Evolutionary conservation across 306 rosid genomes (phyloP).

Genomic region (Vigna mungo): DNA sequence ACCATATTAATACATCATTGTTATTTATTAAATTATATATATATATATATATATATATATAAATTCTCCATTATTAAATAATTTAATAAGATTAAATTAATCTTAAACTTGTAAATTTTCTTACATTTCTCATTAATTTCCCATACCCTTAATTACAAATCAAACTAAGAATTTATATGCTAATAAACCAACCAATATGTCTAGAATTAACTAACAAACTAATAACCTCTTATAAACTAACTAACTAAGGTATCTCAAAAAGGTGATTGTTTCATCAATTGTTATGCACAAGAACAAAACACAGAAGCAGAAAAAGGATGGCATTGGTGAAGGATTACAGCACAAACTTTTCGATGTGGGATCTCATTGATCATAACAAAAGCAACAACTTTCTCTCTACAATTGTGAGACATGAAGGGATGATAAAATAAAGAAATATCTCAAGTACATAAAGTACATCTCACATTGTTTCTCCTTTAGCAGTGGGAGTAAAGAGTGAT

Average conservation of each 20-base stretch:
- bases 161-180: too few relatives aligned
- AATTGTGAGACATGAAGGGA: constrained; percentile 16
- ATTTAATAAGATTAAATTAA: too few relatives aligned
- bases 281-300: not conserved
- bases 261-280: not conserved
- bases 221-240: too few relatives aligned
- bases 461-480: constrained; percentile 49
- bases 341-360: not conserved
- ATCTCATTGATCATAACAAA: constrained; percentile 7
- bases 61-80: too few relatives aligned
- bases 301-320: constrained; percentile 9
- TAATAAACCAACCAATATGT: too few relatives aligned
- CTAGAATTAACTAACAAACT: too few relatives aligned
- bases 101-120: too few relatives aligned
- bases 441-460: not conserved
- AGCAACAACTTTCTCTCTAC: not conserved
- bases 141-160: too few relatives aligned
- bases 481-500: constrained; percentile 45
- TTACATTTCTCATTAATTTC: too few relatives aligned
- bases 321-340: not conserved
- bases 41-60: too few relatives aligned
- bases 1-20: too few relatives aligned
- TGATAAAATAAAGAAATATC: constrained; percentile 1
- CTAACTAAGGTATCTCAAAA: not conserved
- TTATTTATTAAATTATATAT: too few relatives aligned